Evolutionary conservation across 805 yeast genomes (phyloP), one percentile per base, ranked within the genome.

Genomic region (Pichia pseudocactophila): DNA sequence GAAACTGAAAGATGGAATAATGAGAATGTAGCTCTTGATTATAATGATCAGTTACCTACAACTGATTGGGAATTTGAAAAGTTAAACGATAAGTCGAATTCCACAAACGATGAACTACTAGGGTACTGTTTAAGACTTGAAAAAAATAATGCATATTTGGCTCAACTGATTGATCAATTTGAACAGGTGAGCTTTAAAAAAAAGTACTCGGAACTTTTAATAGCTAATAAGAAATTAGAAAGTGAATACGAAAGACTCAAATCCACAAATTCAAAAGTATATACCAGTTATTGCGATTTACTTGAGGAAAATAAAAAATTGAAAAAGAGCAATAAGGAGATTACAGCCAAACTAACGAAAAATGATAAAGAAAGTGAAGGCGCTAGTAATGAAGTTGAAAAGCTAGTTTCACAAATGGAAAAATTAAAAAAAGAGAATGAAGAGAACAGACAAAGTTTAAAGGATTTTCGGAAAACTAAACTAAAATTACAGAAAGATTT

Each of bases 221-320:
- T 26, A 4, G 28, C 36, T 5, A 44, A 43, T 17, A 36, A 26
- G 17, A 38, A 36, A 13, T 25, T 48, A 9, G 30, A 39, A 15
- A 31, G 36, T 8, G 59, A 57, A 22, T 51, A 51, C 37, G 48
- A 49, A 8, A 33, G 47, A 7, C 52, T 55, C 19, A 47, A 54
- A 33, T 45, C 44, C 15, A 43, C 54, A 4, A 54, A 55, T 41
- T 47, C 49, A 22, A 53, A 52, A 41, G 53, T 57, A 2, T 57
- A 50, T 36, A 49, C 50, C 7, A 56, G 57, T 28, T 57, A 57
- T 37, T 54, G 46, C 35, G 56, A 52, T 28, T 41, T 57, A 20
- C 41, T 52, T 25, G 46, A 48, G 13, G 47, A 48, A 15, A 30
- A 45, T 4, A 42, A 41, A 22, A n/a, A n/a, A n/a, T 20, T 34